phyloP scores from a whole-genome alignment of 1,284 basidiomycete genomes.

The Microbotryum scabiosae region DNA sequence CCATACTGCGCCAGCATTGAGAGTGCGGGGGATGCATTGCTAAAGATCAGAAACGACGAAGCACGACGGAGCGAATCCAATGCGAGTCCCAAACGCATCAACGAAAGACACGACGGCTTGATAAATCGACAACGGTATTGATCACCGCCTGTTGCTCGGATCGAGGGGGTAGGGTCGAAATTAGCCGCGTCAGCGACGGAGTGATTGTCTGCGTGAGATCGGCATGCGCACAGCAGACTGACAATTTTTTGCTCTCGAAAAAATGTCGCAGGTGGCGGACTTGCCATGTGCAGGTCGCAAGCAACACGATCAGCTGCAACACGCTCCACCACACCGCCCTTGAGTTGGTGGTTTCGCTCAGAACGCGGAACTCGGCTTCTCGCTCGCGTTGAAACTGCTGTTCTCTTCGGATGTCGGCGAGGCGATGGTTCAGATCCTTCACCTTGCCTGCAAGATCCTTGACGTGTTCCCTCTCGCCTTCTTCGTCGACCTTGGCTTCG shows the following conservation, averaged over 20 bases:
- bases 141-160: not conserved
- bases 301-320: conserved; percentile 72
- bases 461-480: conserved; percentile 68
- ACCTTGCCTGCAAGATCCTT: conserved; percentile 77
- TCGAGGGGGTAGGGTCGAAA: not conserved
- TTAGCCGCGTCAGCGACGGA: not conserved
- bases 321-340: conserved; percentile 89
- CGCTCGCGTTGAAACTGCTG: conserved; percentile 93
- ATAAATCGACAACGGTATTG: not conserved
- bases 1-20: no score
- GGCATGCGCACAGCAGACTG: conserved; percentile 5
- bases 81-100: no score
- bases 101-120: no score
- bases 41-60: no score
- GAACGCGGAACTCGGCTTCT: conserved; percentile 80
- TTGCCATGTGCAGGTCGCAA: conserved; percentile 86
- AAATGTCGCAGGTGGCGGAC: conserved; percentile 59
- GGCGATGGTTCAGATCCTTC: conserved; percentile 81
- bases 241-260: conserved; percentile 31
- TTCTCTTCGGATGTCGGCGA: conserved; percentile 86
- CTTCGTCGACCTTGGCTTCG: conserved; percentile 36
- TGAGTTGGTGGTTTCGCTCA: conserved; percentile 81
- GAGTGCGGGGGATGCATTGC: no score
- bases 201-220: not conserved
- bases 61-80: no score